A percentile compares a stretch with the other conserved stretches of the same genome.
These are phyloP conservation scores for Vitis rupestris DNA, from an alignment of 164 flowering plant species.

Conservation along the genomic window DNA sequence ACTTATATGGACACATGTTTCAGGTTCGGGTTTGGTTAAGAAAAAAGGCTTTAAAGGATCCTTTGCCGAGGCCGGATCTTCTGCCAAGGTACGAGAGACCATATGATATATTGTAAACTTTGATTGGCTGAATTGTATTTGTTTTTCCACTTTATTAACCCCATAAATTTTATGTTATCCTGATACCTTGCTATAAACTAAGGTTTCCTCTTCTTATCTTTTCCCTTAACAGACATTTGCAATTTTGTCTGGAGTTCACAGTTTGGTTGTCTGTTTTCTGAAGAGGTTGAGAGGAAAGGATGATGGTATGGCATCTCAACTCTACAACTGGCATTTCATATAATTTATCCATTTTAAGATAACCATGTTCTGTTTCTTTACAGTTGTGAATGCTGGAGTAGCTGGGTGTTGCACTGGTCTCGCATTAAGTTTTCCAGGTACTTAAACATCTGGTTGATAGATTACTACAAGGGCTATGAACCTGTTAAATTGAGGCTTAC, in stretches of 20 bases:
- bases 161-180: too few species aligned
- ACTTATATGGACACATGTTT: neutral
- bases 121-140: neutral
- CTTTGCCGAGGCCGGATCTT: constrained; percentile 72
- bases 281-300: constrained; percentile 90
- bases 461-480: neutral
- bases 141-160: neutral
- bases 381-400: constrained; percentile 87
- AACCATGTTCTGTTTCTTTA: constrained; percentile 10
- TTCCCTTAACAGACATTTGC: constrained; percentile 73
- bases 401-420: constrained; percentile 99
- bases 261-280: constrained; percentile 87
- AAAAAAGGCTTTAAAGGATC: constrained; percentile 93
- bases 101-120: neutral
- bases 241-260: constrained; percentile 86
- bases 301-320: constrained; percentile 61
- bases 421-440: constrained; percentile 94
- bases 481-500: neutral
- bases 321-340: neutral
- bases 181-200: neutral
- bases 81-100: constrained; percentile 67
- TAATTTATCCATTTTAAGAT: neutral
- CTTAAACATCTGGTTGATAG: neutral
- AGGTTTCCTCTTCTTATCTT: neutral
- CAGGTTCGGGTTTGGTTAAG: constrained; percentile 79